Percentiles rank a stretch among this genome's conserved stretches.
Conservation (phyloP, 2,329 filamentous ascomycete species). For the Lasiodiplodia theobromae region DNA sequence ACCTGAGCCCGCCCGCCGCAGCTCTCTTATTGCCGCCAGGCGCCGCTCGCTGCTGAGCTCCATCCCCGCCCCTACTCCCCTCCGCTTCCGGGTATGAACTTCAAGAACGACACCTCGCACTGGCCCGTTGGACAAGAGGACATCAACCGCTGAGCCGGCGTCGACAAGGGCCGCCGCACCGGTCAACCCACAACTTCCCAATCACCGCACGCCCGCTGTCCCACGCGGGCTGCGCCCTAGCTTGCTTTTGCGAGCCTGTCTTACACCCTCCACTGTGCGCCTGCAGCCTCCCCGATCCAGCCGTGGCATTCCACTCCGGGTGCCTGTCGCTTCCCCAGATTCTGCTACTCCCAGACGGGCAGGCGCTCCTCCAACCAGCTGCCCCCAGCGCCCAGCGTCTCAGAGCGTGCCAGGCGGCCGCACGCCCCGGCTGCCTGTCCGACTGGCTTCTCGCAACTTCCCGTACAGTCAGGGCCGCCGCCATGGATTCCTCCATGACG, state of each 20-base stretch:
- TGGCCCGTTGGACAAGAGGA: slow-evolving; percentile 56
- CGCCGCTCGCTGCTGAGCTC: background rate
- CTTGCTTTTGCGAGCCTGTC: slow-evolving; percentile 28
- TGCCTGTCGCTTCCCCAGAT: slow-evolving; percentile 23
- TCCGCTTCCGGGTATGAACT: slow-evolving; percentile 47
- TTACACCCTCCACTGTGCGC: background rate
- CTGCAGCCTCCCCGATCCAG: slow-evolving; percentile 25
- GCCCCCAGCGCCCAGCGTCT: background rate
- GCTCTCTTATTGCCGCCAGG: slow-evolving; percentile 7
- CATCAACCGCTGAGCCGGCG: slow-evolving; percentile 49
- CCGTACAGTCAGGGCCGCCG: background rate
- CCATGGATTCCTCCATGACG: slow-evolving; percentile 55
- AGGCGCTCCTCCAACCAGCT: slow-evolving; percentile 10
- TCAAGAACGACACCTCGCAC: slow-evolving; percentile 50
- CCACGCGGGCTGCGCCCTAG: slow-evolving; percentile 13
- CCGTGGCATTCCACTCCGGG: background rate
- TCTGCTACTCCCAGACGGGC: slow-evolving; percentile 18
- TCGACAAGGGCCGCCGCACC: slow-evolving; percentile 14
- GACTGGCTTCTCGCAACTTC: slow-evolving; percentile 10
- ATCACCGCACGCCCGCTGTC: background rate
- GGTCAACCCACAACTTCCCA: slow-evolving; percentile 5
- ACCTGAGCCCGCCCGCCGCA: slow-evolving; percentile 15
- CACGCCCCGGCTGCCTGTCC: background rate
- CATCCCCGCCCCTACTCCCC: slow-evolving; percentile 6
- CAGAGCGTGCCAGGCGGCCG: background rate